Evolutionary conservation across 2,329 filamentous ascomycete species (phyloP).

Genomic region (Aspergillus novofumigatus): DNA sequence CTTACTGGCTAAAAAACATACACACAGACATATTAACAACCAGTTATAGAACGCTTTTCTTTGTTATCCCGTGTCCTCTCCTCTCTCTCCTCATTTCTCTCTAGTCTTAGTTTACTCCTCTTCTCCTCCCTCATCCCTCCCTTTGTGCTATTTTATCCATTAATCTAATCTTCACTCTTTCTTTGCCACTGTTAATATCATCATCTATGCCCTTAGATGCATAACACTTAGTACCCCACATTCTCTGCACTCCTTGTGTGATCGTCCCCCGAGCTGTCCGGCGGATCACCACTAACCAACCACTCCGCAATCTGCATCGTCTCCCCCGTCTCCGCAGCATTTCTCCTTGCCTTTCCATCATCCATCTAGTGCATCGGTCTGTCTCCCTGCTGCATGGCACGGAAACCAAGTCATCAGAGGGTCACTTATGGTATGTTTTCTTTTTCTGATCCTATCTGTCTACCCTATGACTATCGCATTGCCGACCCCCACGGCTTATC

Average conservation of each 20-base stretch:
- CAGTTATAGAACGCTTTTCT: too few species aligned
- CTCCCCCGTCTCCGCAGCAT: constrained; percentile 13
- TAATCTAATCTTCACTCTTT: not conserved
- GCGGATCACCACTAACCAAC: constrained; percentile 1
- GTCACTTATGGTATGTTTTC: constrained; percentile 63
- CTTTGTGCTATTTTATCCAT: not conserved
- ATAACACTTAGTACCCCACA: constrained; percentile 2
- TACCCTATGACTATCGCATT: not conserved
- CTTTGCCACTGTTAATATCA: not conserved
- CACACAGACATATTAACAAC: too few species aligned
- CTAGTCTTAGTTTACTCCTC: not conserved
- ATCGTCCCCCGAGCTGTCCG: constrained; percentile 13
- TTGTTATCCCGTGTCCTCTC: constrained; percentile 4
- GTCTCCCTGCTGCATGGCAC: constrained; percentile 51
- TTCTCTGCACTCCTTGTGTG: constrained; percentile 7
- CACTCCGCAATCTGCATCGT: constrained; percentile 12
- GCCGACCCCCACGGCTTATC: not conserved
- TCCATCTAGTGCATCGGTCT: constrained; percentile 1
- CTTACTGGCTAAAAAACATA: too few species aligned
- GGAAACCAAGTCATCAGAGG: constrained; percentile 62
- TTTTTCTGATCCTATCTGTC: constrained; percentile 1
- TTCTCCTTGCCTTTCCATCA: constrained; percentile 13
- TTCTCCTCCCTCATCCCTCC: not conserved
- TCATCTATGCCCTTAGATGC: constrained; percentile 3
- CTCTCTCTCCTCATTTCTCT: not conserved